Percentiles rank a stretch among this genome's conserved stretches.
These are phyloP conservation scores for Amauroascus verrucosus DNA, from an alignment of 2,329 filamentous ascomycete species.

Conservation along the genomic window DNA sequence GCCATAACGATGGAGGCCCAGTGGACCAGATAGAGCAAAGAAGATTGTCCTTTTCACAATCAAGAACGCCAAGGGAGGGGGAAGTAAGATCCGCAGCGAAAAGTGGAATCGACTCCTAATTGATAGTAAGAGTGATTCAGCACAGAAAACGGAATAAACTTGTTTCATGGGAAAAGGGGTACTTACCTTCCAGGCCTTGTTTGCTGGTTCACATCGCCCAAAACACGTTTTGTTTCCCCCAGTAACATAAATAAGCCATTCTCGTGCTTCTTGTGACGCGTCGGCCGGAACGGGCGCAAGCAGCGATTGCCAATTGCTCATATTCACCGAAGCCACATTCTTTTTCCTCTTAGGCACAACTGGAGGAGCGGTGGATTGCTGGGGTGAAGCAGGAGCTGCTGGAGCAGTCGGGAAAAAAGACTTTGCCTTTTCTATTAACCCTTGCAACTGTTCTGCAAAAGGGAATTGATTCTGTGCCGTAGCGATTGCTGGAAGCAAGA, in stretches of 20 bases:
- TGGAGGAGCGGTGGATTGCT: slow-evolving; percentile 34
- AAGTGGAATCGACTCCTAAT: slow-evolving; percentile 43
- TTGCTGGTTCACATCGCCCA: slow-evolving; percentile 46
- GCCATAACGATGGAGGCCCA: slow-evolving; percentile 46
- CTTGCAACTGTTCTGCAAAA: slow-evolving; percentile 36
- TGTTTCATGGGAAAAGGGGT: background rate
- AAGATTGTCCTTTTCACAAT: slow-evolving; percentile 50
- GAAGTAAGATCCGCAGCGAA: slow-evolving; percentile 45
- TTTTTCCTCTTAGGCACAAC: slow-evolving; percentile 42
- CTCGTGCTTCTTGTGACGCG: slow-evolving; percentile 28
- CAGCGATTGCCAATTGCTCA: slow-evolving; percentile 48
- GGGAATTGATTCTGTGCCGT: slow-evolving; percentile 51
- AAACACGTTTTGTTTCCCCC: slow-evolving; percentile 57
- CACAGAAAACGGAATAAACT: slow-evolving; percentile 1
- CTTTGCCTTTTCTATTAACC: slow-evolving; percentile 45
- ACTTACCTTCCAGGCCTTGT: slow-evolving; percentile 44
- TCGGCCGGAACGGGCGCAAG: slow-evolving; percentile 38
- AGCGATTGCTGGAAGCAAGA: slow-evolving; percentile 68
- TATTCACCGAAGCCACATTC: slow-evolving; percentile 44
- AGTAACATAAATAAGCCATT: slow-evolving; percentile 53
- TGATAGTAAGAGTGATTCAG: background rate
- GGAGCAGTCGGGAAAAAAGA: slow-evolving; percentile 44
- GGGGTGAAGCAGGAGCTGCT: slow-evolving; percentile 27
- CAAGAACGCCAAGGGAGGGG: slow-evolving; percentile 47
- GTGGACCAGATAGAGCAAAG: slow-evolving; percentile 53